phyloP scores from a whole-genome alignment of 306 rosid species.

The Urtica urens region DNA sequence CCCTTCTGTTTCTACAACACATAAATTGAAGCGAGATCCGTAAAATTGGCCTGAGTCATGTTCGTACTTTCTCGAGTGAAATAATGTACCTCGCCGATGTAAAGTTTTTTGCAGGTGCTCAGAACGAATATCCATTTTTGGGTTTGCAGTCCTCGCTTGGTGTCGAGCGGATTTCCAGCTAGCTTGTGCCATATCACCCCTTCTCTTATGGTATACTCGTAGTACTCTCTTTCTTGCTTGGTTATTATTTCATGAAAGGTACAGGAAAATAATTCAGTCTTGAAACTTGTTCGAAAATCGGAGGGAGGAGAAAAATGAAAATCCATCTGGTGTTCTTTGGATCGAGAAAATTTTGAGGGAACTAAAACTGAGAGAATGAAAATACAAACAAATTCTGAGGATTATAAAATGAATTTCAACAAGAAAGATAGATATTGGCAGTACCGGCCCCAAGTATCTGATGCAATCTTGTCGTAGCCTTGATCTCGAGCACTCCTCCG shows the following conservation, averaged over 20 bases:
- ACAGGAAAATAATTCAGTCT: too few species aligned
- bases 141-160: conserved; percentile 14
- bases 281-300: background rate
- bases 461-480: conserved; percentile 34
- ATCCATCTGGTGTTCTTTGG: too few species aligned
- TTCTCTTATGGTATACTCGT: conserved; percentile 24
- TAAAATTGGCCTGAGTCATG: too few species aligned
- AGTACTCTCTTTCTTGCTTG: conserved; percentile 29
- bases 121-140: conserved; percentile 35
- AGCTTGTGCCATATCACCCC: conserved; percentile 24
- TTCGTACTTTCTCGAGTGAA: too few species aligned
- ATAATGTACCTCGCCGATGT: conserved; percentile 26
- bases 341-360: background rate
- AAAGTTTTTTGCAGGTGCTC: conserved; percentile 24
- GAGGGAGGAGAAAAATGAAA: too few species aligned
- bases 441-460: conserved; percentile 37
- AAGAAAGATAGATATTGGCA: background rate
- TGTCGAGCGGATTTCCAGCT: conserved; percentile 23
- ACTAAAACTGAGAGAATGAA: background rate
- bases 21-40: too few species aligned
- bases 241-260: conserved; percentile 13
- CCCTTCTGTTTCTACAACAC: conserved; percentile 31
- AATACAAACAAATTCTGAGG: too few species aligned
- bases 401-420: background rate
- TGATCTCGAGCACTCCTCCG: conserved; percentile 23